phyloP scores from a whole-genome alignment of 1,139 yeast species.

The Kodamaea alishanica region DNA sequence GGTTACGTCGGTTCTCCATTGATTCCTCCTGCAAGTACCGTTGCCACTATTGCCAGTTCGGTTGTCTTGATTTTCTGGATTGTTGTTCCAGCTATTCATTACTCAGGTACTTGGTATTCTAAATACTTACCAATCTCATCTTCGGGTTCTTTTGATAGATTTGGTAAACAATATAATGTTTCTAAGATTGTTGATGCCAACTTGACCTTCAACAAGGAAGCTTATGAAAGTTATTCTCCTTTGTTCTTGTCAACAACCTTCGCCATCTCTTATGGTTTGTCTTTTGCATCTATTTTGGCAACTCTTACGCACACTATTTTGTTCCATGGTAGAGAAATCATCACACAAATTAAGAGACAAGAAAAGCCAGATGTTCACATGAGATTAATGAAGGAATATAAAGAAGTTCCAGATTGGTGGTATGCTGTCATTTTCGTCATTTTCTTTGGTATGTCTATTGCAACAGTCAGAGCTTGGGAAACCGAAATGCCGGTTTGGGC shows the following conservation, averaged over 20 bases:
- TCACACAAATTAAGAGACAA: constrained; percentile 40
- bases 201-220: constrained; percentile 42
- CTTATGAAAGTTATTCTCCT: constrained; percentile 53
- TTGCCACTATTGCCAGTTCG: constrained; percentile 43
- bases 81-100: constrained; percentile 40
- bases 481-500: constrained; percentile 45
- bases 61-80: constrained; percentile 38
- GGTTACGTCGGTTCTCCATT: constrained; percentile 64
- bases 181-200: constrained; percentile 40
- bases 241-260: constrained; percentile 62
- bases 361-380: constrained; percentile 58
- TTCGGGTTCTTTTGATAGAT: constrained; percentile 38
- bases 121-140: constrained; percentile 43
- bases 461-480: constrained; percentile 36
- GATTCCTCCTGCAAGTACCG: constrained; percentile 61
- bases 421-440: constrained; percentile 39
- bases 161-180: constrained; percentile 33
- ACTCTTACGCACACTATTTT: constrained; percentile 51
- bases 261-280: constrained; percentile 57
- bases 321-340: constrained; percentile 55
- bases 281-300: constrained; percentile 62
- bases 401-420: constrained; percentile 70
- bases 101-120: constrained; percentile 42
- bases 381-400: constrained; percentile 57
- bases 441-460: constrained; percentile 40